Evolutionary conservation across 2,329 filamentous ascomycete species (phyloP).

Genomic region (Pyrenochaeta sp.): DNA sequence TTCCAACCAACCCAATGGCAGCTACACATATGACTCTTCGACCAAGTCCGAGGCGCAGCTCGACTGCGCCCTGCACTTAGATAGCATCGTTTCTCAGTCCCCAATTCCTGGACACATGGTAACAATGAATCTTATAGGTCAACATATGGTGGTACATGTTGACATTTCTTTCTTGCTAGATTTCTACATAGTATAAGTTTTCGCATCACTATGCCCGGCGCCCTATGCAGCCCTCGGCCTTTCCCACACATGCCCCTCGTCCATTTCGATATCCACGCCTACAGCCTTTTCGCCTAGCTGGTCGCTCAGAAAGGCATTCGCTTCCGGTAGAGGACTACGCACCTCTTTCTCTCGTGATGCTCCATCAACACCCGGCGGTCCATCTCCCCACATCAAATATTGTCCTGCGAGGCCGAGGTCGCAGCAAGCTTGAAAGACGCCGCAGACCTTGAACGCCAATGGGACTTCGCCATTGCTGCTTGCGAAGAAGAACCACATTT

Average conservation of each 20-base stretch:
- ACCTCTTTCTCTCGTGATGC: conserved; percentile 29
- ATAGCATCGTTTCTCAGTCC: too few species aligned
- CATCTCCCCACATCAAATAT: conserved; percentile 60
- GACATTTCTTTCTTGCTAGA: too few species aligned
- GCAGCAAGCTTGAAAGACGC: conserved; percentile 80
- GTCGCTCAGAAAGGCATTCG: conserved; percentile 19
- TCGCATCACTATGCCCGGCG: not conserved
- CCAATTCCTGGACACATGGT: too few species aligned
- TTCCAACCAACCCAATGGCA: too few species aligned
- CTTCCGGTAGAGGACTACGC: conserved; percentile 31
- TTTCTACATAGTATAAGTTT: too few species aligned
- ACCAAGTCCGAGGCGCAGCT: too few species aligned
- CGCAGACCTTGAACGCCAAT: conserved; percentile 82
- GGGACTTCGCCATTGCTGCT: conserved; percentile 74
- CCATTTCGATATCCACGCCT: conserved; percentile 28
- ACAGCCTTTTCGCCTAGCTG: conserved; percentile 16
- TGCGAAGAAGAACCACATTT: conserved; percentile 80
- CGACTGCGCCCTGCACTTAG: too few species aligned
- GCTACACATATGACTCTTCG: too few species aligned
- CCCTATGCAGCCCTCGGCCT: conserved; percentile 22
- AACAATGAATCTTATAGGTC: too few species aligned
- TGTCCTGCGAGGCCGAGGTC: conserved; percentile 78
- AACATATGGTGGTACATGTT: too few species aligned
- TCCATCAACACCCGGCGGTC: conserved; percentile 20
- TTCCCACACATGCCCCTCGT: conserved; percentile 29